These are phyloP conservation scores for Litchi chinensis DNA, from an alignment of 345 rosid species.

Conservation along the genomic window DNA sequence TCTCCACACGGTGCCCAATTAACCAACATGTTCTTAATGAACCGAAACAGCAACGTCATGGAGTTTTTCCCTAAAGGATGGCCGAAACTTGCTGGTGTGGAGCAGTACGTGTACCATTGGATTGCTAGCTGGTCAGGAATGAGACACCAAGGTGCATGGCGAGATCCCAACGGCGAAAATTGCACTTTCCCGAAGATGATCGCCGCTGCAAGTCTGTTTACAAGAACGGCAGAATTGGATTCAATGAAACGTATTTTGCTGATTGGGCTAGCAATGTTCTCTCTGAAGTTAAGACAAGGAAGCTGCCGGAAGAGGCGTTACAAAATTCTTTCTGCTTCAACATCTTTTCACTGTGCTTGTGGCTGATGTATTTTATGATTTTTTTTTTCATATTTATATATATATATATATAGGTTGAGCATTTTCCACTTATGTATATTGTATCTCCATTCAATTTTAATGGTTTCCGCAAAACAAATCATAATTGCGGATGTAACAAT, in stretches of 20 bases:
- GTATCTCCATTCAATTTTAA: not conserved
- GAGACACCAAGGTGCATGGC: conserved; percentile 74
- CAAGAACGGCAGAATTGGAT: conserved; percentile 63
- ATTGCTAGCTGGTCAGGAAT: conserved; percentile 81
- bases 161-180: conserved; percentile 59
- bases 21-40: conserved; percentile 79
- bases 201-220: conserved; percentile 71
- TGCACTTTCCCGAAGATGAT: conserved; percentile 60
- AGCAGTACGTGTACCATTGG: conserved; percentile 72
- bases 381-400: not conserved
- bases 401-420: no score
- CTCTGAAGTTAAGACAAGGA: conserved; percentile 34
- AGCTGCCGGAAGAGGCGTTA: conserved; percentile 18
- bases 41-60: conserved; percentile 71
- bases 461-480: no score
- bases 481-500: no score
- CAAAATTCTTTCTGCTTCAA: conserved; percentile 12
- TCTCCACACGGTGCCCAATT: conserved; percentile 80
- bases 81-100: conserved; percentile 73
- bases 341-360: conserved; percentile 33
- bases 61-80: conserved; percentile 82
- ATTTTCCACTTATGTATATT: no score
- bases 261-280: conserved; percentile 60
- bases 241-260: conserved; percentile 48
- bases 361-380: not conserved